Evolutionary conservation across 2,329 filamentous ascomycete species (phyloP).

Genomic region (Xylaria sp.): DNA sequence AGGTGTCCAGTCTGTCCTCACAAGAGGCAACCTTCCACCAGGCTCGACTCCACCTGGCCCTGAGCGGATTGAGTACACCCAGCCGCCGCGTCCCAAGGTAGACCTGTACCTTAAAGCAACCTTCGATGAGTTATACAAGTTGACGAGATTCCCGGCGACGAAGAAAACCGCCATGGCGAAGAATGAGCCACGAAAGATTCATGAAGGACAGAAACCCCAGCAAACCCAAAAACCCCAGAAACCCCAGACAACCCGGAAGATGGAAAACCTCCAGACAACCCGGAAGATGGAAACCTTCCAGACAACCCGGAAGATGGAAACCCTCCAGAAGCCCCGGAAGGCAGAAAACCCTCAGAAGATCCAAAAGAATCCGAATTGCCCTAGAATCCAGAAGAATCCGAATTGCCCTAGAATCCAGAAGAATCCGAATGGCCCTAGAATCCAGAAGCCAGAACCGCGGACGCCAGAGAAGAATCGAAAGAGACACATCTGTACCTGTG

Average conservation of each 20-base stretch:
- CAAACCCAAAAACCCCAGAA: no score
- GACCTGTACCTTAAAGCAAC: neutral
- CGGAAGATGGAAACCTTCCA: no score
- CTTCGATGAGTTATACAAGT: neutral
- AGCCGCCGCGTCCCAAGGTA: neutral
- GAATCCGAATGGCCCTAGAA: neutral
- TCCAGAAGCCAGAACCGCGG: neutral
- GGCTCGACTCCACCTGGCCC: neutral
- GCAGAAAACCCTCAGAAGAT: no score
- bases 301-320: no score
- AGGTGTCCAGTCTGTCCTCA: slow-evolving; percentile 12
- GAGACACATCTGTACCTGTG: neutral
- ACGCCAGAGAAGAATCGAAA: neutral
- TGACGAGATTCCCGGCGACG: neutral
- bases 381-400: no score
- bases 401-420: no score
- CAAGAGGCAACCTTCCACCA: slow-evolving; percentile 13
- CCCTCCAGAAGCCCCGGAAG: no score
- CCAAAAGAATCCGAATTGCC: no score
- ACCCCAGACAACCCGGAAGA: no score
- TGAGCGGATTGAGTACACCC: neutral
- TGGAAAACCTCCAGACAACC: no score
- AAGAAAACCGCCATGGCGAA: neutral
- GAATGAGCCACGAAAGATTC: neutral
- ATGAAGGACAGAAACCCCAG: no score